A percentile compares a stretch with the other conserved stretches of the same genome.
Evolutionary conservation across 495 filamentous ascomycete species (phyloP).

Genomic region (Diplogelasinospora grovesii): DNA sequence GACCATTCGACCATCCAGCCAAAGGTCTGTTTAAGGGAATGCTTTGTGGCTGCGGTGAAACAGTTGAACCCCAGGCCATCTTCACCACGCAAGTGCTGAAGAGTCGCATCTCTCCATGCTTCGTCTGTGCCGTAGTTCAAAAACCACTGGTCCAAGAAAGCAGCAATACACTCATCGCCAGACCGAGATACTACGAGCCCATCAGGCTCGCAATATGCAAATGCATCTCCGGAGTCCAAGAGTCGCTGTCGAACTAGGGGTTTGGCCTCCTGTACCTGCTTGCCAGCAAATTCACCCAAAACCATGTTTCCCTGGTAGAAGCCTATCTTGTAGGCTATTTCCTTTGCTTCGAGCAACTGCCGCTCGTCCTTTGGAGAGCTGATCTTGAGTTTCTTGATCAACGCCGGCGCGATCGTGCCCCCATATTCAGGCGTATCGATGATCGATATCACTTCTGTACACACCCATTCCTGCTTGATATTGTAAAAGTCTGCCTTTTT

Average conservation of each 20-base stretch:
- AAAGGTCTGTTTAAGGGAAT: conserved; percentile 70
- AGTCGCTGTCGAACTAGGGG: conserved; percentile 70
- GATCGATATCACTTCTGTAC: conserved; percentile 73
- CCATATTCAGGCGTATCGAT: conserved; percentile 90
- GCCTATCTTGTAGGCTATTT: conserved; percentile 84
- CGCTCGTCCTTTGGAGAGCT: conserved; percentile 79
- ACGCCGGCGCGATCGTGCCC: conserved; percentile 64
- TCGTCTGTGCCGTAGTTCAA: conserved; percentile 28
- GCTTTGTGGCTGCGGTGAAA: conserved; percentile 64
- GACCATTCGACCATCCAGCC: conserved; percentile 90
- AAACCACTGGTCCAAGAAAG: conserved; percentile 89
- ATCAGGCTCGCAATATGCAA: conserved; percentile 84
- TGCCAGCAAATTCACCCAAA: conserved; percentile 75
- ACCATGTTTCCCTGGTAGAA: conserved; percentile 89
- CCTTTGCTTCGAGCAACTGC: conserved; percentile 84
- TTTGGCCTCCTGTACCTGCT: conserved; percentile 73
- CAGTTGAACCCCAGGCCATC: conserved; percentile 55
- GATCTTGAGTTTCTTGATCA: conserved; percentile 87
- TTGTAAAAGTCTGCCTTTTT: conserved; percentile 92
- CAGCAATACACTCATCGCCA: conserved; percentile 75
- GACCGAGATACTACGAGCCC: conserved; percentile 72
- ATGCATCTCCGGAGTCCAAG: conserved; percentile 68
- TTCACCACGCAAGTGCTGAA: conserved; percentile 50
- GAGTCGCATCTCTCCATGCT: not conserved
- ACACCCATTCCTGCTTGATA: conserved; percentile 89